phyloP scores from a whole-genome alignment of 208 protist genomes.

The Leishmania tarentolae region DNA sequence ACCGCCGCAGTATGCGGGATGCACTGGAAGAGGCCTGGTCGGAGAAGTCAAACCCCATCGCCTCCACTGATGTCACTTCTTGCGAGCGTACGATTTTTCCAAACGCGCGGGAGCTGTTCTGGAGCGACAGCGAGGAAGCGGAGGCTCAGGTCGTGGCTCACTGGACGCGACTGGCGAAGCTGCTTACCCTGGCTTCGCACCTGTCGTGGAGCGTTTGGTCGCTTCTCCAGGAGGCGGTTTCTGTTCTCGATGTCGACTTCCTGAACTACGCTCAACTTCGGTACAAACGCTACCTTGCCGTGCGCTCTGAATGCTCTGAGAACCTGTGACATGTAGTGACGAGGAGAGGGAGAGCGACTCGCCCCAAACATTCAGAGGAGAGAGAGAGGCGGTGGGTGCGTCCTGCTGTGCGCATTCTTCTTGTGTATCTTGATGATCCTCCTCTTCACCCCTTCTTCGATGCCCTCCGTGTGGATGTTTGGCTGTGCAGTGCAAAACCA shows the following conservation, averaged over 20 bases:
- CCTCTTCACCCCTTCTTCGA: background rate
- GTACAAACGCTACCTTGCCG: conserved; percentile 69
- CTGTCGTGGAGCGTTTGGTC: conserved; percentile 87
- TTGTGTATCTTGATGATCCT: background rate
- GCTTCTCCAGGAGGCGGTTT: conserved; percentile 88
- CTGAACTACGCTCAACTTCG: conserved; percentile 74
- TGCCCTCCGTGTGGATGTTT: background rate
- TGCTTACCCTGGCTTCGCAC: conserved; percentile 85
- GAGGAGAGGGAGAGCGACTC: background rate
- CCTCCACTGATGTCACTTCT: conserved; percentile 1
- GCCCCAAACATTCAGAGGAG: background rate
- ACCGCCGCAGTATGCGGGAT: conserved; percentile 70
- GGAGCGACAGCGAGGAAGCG: conserved; percentile 30
- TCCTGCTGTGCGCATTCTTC: background rate
- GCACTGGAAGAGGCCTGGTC: conserved; percentile 36
- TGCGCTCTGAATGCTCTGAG: conserved; percentile 48
- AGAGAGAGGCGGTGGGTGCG: background rate
- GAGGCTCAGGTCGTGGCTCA: conserved; percentile 40
- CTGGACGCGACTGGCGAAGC: conserved; percentile 64
- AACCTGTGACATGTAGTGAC: conserved; percentile 9
- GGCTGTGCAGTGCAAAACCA: background rate
- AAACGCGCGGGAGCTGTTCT: conserved; percentile 51
- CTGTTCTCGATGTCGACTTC: conserved; percentile 88
- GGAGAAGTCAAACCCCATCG: background rate
- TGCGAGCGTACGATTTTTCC: conserved; percentile 48